Evolutionary conservation across 768 basidiomycete species (phyloP).

Genomic region (Suillus lakei): DNA sequence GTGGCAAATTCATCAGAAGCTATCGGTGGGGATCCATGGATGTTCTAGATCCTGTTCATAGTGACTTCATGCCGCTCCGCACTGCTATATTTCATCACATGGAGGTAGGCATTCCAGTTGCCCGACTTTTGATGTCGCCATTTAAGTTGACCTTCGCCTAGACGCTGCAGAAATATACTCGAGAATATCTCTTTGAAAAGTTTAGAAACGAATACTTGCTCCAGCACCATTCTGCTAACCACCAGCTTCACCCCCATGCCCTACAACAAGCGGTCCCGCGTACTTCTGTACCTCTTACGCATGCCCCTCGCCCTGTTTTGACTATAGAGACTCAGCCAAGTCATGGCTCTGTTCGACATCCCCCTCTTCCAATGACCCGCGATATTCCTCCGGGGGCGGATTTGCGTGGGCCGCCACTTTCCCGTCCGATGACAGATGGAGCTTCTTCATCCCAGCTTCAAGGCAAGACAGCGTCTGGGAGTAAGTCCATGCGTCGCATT

Average conservation of each 20-base stretch:
- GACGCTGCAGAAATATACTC: conserved; percentile 86
- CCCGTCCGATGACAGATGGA: conserved; percentile 46
- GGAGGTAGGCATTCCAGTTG: conserved; percentile 59
- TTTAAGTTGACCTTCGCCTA: conserved; percentile 34
- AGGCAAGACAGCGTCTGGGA: conserved; percentile 37
- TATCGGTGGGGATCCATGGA: conserved; percentile 89
- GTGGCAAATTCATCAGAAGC: conserved; percentile 68
- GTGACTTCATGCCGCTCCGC: conserved; percentile 80
- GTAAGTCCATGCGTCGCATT: conserved; percentile 38
- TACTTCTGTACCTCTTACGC: conserved; percentile 32
- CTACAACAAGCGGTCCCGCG: conserved; percentile 41
- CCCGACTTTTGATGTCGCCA: conserved; percentile 18
- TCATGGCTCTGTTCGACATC: conserved; percentile 49
- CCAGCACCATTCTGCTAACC: conserved; percentile 55
- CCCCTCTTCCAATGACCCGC: conserved; percentile 49
- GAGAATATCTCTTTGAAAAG: conserved; percentile 81
- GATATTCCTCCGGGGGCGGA: conserved; percentile 52
- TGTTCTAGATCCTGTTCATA: conserved; percentile 77
- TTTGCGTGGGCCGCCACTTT: conserved; percentile 46
- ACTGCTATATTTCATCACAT: conserved; percentile 86
- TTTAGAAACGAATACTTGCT: conserved; percentile 64
- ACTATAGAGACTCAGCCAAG: conserved; percentile 64
- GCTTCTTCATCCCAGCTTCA: conserved; percentile 30
- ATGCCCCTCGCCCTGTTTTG: conserved; percentile 58
- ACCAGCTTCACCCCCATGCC: conserved; percentile 48